Base-by-base conservation (phyloP, 2,329 filamentous ascomycete genomes). In the Trichoderma arundinaceum region DNA sequence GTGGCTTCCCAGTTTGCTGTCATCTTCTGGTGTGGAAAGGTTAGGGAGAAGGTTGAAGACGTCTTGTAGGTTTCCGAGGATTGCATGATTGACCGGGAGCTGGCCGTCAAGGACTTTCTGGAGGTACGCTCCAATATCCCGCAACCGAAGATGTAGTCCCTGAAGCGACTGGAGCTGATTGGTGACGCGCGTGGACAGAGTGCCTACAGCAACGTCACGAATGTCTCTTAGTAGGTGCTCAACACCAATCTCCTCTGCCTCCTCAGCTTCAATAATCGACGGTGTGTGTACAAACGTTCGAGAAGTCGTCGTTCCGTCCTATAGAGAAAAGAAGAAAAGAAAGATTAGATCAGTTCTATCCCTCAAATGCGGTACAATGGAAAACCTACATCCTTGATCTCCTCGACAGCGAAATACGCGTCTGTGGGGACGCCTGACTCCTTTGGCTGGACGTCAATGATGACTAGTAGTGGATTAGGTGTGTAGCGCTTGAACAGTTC, bases 401-500 rank as follows among this genome's bases (percentile, higher is more conserved):
- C 95, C 76, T 99, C 95, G 57, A 99, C 92, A 5, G 95, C 95
- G 82, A 99, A 99, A 83, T 99, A 99, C 54, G 95, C 95, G 81
- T 99, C 95, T 58, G 95, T 99, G 19, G 95, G 95, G 62, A 99
- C 95, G 68, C 95, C 95, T 19, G 96, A 92, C 80, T 98, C 94
- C 82, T 97, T 97, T 28, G 95, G 94, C 80, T 98, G 94, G 69
- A 99, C 95, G 77, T 99, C 95, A 72, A 99, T 94, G 79, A 99
- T 99, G 76, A 98, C 94, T 61, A 99, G 86, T 71, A 99, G 84
- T 58, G 95, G 95, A 76, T 98, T 96, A 19, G 95, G 92, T 61
- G 94, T 97, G 83, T 99, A 99, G 83, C 94, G 88, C 85, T 99
- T 99, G 88, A 99, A 98, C 67, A 99, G 88, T 82, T 99, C 95